Conservation (phyloP, 768 basidiomycete genomes). For the Mycena vulgaris region DNA sequence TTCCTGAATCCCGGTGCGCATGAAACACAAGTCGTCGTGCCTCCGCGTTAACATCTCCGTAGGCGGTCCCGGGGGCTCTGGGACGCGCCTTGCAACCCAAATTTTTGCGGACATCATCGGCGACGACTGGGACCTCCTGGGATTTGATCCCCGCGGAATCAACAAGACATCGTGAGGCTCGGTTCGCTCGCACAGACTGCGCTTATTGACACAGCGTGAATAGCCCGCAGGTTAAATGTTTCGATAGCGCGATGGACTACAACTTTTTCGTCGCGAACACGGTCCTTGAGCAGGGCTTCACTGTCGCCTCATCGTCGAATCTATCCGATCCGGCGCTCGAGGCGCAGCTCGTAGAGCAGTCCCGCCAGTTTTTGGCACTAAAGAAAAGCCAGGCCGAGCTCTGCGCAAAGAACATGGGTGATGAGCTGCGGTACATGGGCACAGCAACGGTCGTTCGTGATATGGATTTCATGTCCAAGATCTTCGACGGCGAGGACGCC, state of each 20-base stretch:
- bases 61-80: slow-evolving; percentile 48
- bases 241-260: slow-evolving; percentile 16
- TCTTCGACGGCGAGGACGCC: slow-evolving; percentile 39
- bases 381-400: slow-evolving; percentile 41
- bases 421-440: slow-evolving; percentile 44
- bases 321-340: slow-evolving; percentile 32
- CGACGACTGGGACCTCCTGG: slow-evolving; percentile 46
- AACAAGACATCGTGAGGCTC: slow-evolving; percentile 36
- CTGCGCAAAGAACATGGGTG: slow-evolving; percentile 41
- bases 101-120: slow-evolving; percentile 42
- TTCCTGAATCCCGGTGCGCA: slow-evolving; percentile 44
- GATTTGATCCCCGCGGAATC: slow-evolving; percentile 49
- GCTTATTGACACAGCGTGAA: neutral
- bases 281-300: slow-evolving; percentile 42
- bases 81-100: slow-evolving; percentile 34
- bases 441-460: slow-evolving; percentile 45
- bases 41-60: neutral
- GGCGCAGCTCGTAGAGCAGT: slow-evolving; percentile 38
- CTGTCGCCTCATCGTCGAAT: slow-evolving; percentile 36
- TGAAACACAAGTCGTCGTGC: neutral
- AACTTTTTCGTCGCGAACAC: slow-evolving; percentile 42
- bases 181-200: no score
- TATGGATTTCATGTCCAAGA: slow-evolving; percentile 43
- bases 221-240: slow-evolving; percentile 41
- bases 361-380: slow-evolving; percentile 38